Evolutionary conservation across 768 basidiomycete genomes (phyloP).

Genomic region (Rhizopogon vesiculosus): DNA sequence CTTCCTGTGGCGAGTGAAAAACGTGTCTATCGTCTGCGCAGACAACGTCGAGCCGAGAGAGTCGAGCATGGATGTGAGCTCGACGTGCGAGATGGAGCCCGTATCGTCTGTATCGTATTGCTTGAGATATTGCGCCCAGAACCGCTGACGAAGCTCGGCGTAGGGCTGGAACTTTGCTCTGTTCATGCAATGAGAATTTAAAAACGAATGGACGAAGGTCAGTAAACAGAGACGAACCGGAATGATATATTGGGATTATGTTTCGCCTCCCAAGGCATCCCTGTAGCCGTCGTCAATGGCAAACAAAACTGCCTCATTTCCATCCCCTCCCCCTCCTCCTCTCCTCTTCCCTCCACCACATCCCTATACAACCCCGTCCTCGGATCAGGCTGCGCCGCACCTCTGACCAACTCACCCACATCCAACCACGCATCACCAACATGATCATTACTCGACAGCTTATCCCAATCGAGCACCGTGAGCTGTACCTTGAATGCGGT

Average conservation of each 20-base stretch:
- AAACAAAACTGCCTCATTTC: slow-evolving; percentile 73
- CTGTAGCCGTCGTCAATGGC: slow-evolving; percentile 55
- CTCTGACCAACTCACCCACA: slow-evolving; percentile 62
- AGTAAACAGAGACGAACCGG: slow-evolving; percentile 36
- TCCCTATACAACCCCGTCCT: slow-evolving; percentile 43
- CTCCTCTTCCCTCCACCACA: slow-evolving; percentile 11
- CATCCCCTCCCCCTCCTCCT: slow-evolving; percentile 39
- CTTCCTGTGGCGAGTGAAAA: slow-evolving; percentile 73
- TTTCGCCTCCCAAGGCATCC: slow-evolving; percentile 66
- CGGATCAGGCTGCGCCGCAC: slow-evolving; percentile 62
- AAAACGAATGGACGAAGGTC: background rate
- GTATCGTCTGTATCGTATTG: slow-evolving; percentile 92
- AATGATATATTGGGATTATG: slow-evolving; percentile 67
- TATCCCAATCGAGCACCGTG: slow-evolving; percentile 95
- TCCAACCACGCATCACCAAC: slow-evolving; percentile 78
- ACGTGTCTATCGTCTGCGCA: slow-evolving; percentile 68
- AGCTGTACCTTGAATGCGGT: slow-evolving; percentile 73
- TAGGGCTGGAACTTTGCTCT: slow-evolving; percentile 97
- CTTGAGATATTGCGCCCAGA: slow-evolving; percentile 85
- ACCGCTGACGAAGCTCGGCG: slow-evolving; percentile 81
- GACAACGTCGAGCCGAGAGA: slow-evolving; percentile 94
- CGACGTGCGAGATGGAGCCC: slow-evolving; percentile 67
- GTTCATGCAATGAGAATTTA: background rate
- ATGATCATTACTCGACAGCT: slow-evolving; percentile 82
- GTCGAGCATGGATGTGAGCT: slow-evolving; percentile 93